Evolutionary conservation across 1,284 basidiomycete species (phyloP).

Genomic region (Porodaedalea pini): DNA sequence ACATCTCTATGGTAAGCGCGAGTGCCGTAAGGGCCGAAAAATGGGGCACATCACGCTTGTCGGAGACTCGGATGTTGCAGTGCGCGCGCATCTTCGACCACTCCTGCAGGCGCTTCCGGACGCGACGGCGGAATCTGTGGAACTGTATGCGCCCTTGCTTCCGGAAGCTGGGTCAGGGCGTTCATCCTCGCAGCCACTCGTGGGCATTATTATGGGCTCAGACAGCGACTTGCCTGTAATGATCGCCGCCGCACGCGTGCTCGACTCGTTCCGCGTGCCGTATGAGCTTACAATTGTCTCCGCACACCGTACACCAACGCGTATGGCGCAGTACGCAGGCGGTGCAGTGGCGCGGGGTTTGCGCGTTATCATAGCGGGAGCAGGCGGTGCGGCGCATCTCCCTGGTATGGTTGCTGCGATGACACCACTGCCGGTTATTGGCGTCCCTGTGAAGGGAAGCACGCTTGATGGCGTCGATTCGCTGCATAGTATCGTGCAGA

Average conservation of each 20-base stretch:
- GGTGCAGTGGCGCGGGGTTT: slow-evolving; percentile 75
- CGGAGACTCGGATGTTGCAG: slow-evolving; percentile 77
- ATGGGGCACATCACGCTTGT: slow-evolving; percentile 98
- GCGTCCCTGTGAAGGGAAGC: slow-evolving; percentile 96
- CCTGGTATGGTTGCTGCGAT: slow-evolving; percentile 98
- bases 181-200: slow-evolving; percentile 73
- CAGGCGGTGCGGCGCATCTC: slow-evolving; percentile 95
- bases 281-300: slow-evolving; percentile 97
- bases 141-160: slow-evolving; percentile 50
- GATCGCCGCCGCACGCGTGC: slow-evolving; percentile 83
- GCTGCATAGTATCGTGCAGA: slow-evolving; percentile 96
- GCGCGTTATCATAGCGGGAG: slow-evolving; percentile 87
- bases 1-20: slow-evolving; percentile 93
- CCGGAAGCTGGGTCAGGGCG: slow-evolving; percentile 44
- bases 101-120: slow-evolving; percentile 65
- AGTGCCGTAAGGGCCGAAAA: slow-evolving; percentile 88
- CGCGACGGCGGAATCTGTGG: slow-evolving; percentile 46
- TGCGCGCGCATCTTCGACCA: slow-evolving; percentile 65
- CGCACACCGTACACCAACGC: slow-evolving; percentile 90
- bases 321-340: slow-evolving; percentile 82
- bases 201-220: slow-evolving; percentile 97
- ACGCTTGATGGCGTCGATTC: slow-evolving; percentile 95
- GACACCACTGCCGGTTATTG: slow-evolving; percentile 91
- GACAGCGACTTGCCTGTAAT: slow-evolving; percentile 97
- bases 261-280: slow-evolving; percentile 80